These are phyloP conservation scores for Coccomyxa subellipsoidea DNA, from an alignment of 163 green algal species.

Conservation along the genomic window DNA sequence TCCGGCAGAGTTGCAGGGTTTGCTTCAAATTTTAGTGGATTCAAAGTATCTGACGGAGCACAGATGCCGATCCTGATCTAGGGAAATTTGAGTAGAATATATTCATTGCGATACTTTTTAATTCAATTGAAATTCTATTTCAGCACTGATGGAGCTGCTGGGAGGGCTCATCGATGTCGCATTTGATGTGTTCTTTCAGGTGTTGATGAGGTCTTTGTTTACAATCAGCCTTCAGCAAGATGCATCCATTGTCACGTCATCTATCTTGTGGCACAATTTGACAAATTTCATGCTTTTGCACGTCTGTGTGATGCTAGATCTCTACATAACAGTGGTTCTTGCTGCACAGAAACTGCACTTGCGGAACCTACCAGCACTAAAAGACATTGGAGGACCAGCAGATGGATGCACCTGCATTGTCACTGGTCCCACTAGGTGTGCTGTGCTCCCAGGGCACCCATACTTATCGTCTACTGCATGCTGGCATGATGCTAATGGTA, in stretches of 20 bases:
- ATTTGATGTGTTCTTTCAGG: background rate
- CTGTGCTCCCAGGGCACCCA: background rate
- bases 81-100: too few species aligned
- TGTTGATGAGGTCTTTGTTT: background rate
- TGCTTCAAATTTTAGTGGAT: too few species aligned
- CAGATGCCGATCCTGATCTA: background rate
- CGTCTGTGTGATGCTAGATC: too few species aligned
- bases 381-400: constrained; percentile 27
- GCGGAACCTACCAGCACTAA: constrained; percentile 29
- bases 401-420: constrained; percentile 41
- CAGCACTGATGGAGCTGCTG: background rate
- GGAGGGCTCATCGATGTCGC: background rate
- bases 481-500: too few species aligned
- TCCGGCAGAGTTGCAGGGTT: too few species aligned
- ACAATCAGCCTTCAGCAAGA: too few species aligned
- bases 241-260: too few species aligned
- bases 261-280: too few species aligned
- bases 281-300: background rate
- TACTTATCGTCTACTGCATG: background rate
- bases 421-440: constrained; percentile 50
- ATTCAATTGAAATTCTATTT: background rate
- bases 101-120: too few species aligned
- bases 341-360: constrained; percentile 28
- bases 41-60: background rate
- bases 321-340: too few species aligned